A percentile compares a stretch with the other conserved stretches of the same genome.
Conservation (phyloP, 75 land plant genomes). For the Pinus tabuliformis region DNA sequence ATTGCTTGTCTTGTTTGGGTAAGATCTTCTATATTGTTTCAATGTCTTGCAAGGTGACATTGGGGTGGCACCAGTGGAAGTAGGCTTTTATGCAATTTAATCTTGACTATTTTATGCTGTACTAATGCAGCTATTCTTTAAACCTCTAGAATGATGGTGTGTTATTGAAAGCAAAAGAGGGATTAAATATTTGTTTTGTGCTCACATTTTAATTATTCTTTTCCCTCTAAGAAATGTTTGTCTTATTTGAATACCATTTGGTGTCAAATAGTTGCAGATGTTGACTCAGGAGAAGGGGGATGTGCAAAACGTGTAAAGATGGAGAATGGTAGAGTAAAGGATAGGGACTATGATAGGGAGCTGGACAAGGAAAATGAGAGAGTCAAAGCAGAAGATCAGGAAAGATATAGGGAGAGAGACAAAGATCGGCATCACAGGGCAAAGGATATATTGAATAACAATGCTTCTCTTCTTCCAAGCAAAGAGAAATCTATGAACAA, state of each 20-base stretch:
- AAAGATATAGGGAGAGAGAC: constrained; percentile 37
- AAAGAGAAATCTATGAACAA: constrained; percentile 70
- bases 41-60: neutral
- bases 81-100: neutral
- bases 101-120: neutral
- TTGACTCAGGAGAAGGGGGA: constrained; percentile 26
- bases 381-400: constrained; percentile 49
- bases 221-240: neutral
- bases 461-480: constrained; percentile 30
- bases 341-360: neutral
- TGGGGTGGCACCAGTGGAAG: neutral
- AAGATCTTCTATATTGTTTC: no score
- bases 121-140: neutral
- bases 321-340: constrained; percentile 17
- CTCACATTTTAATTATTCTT: no score
- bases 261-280: neutral
- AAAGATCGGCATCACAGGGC: constrained; percentile 46
- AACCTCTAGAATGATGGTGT: neutral
- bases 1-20: neutral
- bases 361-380: constrained; percentile 1
- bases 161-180: neutral
- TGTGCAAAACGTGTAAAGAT: constrained; percentile 42
- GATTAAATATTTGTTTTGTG: no score
- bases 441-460: constrained; percentile 48
- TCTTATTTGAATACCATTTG: neutral